Base-by-base conservation (phyloP, 805 yeast genomes). In the Zygotorulaspora chibaensis region DNA sequence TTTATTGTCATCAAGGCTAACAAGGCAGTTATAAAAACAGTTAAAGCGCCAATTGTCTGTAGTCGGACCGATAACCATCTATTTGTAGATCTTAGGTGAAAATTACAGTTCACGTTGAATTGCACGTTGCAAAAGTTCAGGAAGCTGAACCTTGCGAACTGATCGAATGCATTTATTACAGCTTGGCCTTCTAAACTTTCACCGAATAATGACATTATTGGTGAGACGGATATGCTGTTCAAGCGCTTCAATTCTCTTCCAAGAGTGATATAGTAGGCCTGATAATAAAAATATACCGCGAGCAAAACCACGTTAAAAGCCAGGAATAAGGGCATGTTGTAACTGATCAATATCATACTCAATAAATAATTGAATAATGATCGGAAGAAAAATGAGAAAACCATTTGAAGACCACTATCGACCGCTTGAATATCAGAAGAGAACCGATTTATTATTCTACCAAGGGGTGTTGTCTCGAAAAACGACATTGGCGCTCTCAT, bases 181-280 rank as follows among this genome's bases (percentile, higher is more conserved):
- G 80, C 79, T 17, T 83, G 77, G 10, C 96, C 96, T 27, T 74
- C 75, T 40, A 89, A 67, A 2, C 89, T 81, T 59, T 89, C 96
- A 59, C 86, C 90, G 51, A 89, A 74, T 54, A 84, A 88, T 0
- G 95, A 84, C 69, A 77, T 84, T 13, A 87, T 80, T 2, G 96
- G 96, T 46, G 87, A 79, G 57, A 79, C 75, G 4, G 91, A 75
- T 17, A 80, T 73, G 43, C 85, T 80, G 38, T 77, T 79, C 42
- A 87, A 69, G 57, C 96, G 76, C 61, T 85, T 86, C 56, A 88
- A 70, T 61, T 88, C 96, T 56, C 96, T 75, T 8, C 89, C 77
- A 1, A 87, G 75, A 3, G 80, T 72, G 50, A 83, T 75, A 62
- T 84, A 89, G 63, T 74, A 83, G 40, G 70, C 69, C 63, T 87